A percentile compares a stretch with the other conserved stretches of the same genome.
Evolutionary conservation across 1,284 basidiomycete genomes (phyloP).

Genomic region (Trichosporon coremiiforme): DNA sequence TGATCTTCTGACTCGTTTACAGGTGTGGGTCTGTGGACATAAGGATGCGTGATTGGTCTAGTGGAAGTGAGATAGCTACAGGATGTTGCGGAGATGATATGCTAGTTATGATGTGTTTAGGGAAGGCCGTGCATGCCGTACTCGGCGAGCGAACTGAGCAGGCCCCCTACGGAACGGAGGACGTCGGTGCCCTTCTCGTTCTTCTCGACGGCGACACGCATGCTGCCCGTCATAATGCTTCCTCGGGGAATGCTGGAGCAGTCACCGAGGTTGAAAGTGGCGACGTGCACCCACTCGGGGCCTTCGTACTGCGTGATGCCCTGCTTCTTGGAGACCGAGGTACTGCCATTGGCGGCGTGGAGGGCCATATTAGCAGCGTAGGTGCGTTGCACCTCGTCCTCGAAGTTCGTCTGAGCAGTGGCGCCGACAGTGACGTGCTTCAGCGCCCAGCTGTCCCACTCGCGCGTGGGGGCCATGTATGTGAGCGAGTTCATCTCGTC

Average conservation of each 20-base stretch:
- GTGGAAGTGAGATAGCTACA: neutral
- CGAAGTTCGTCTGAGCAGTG: constrained; percentile 5
- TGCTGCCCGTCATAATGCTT: constrained; percentile 9
- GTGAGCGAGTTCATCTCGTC: neutral
- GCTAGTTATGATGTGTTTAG: neutral
- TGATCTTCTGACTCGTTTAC: no score
- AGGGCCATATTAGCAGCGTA: neutral
- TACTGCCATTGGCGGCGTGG: neutral
- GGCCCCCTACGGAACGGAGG: neutral
- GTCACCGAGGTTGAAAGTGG: constrained; percentile 15
- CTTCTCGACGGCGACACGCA: constrained; percentile 1
- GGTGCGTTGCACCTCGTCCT: neutral
- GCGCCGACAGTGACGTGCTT: neutral
- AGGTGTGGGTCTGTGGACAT: neutral
- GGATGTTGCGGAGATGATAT: neutral
- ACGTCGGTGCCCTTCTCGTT: neutral
- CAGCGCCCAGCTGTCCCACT: constrained; percentile 14
- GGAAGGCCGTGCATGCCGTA: neutral
- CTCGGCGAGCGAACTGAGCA: neutral
- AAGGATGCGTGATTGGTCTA: neutral
- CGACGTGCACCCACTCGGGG: constrained; percentile 8
- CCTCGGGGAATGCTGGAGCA: constrained; percentile 7
- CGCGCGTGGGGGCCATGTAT: neutral
- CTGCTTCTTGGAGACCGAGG: neutral
- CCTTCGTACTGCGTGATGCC: constrained; percentile 3